Evolutionary conservation across 805 yeast species (phyloP).

Genomic region (Candida jianshihensis): DNA sequence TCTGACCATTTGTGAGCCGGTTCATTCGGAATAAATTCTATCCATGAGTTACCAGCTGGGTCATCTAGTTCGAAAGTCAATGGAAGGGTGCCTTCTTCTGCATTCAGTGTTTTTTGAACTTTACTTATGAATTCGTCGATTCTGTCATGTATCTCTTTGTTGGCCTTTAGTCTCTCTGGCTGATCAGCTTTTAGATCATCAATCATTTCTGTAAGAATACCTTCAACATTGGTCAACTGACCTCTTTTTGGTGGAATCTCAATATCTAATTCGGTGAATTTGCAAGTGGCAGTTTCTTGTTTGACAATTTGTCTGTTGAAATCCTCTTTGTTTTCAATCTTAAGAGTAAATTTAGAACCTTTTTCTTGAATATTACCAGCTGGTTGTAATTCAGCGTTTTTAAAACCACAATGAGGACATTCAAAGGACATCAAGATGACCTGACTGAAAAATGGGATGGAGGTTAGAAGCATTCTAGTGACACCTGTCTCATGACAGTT

Average conservation of each 20-base stretch:
- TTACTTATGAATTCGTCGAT: slow-evolving; percentile 62
- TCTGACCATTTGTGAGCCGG: slow-evolving; percentile 87
- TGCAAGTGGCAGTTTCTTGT: slow-evolving; percentile 77
- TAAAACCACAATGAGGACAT: slow-evolving; percentile 91
- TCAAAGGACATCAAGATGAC: slow-evolving; percentile 90
- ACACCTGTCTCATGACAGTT: slow-evolving; percentile 83
- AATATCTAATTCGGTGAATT: slow-evolving; percentile 76
- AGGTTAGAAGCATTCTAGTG: slow-evolving; percentile 77
- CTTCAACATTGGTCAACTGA: slow-evolving; percentile 88
- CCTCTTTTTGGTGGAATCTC: slow-evolving; percentile 96
- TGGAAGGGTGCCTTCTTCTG: slow-evolving; percentile 65
- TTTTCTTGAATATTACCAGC: slow-evolving; percentile 88
- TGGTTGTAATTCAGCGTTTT: slow-evolving; percentile 91
- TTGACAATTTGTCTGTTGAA: slow-evolving; percentile 88
- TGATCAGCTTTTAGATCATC: slow-evolving; percentile 79
- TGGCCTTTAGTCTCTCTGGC: slow-evolving; percentile 63
- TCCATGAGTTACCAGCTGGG: slow-evolving; percentile 97
- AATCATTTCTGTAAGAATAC: slow-evolving; percentile 75
- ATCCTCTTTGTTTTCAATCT: slow-evolving; percentile 63
- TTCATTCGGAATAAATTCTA: slow-evolving; percentile 82
- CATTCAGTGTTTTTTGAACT: slow-evolving; percentile 54
- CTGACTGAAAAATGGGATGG: slow-evolving; percentile 88
- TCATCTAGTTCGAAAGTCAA: slow-evolving; percentile 77
- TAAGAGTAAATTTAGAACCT: slow-evolving; percentile 68
- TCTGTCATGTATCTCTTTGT: slow-evolving; percentile 70